Conservation (phyloP, 2,329 filamentous ascomycete genomes). For the Paradendryphiella salina region DNA sequence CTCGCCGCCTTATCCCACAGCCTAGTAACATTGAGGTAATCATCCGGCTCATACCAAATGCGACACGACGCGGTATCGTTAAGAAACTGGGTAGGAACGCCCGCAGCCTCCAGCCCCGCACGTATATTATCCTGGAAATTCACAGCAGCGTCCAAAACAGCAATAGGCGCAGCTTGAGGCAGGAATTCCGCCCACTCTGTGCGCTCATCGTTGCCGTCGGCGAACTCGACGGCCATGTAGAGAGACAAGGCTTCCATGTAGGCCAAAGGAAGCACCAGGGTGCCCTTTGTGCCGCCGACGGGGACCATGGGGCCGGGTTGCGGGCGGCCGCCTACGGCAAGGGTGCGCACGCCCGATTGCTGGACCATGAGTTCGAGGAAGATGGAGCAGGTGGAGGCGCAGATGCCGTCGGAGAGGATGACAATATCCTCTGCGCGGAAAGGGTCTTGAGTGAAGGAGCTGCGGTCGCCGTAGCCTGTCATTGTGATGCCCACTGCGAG, state of each 20-base stretch:
- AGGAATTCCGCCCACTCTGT: conserved; percentile 29
- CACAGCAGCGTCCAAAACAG: conserved; percentile 28
- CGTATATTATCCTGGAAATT: conserved; percentile 49
- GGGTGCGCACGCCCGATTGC: conserved; percentile 48
- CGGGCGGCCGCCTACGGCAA: conserved; percentile 51
- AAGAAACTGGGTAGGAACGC: conserved; percentile 61
- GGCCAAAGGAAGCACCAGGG: conserved; percentile 35
- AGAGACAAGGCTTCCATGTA: conserved; percentile 29
- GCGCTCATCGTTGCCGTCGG: conserved; percentile 12
- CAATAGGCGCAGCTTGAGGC: conserved; percentile 32
- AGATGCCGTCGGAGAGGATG: conserved; percentile 51
- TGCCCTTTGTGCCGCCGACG: conserved; percentile 53
- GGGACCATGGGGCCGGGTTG: conserved; percentile 48
- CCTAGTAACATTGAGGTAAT: conserved; percentile 56
- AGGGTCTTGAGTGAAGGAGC: conserved; percentile 37
- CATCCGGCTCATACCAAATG: conserved; percentile 61
- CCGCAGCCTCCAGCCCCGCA: conserved; percentile 34
- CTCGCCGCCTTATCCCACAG: conserved; percentile 54
- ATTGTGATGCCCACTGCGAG: conserved; percentile 35
- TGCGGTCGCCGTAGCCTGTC: conserved; percentile 35
- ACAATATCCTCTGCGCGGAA: conserved; percentile 48
- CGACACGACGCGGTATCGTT: conserved; percentile 65
- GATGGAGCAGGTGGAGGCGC: conserved; percentile 52
- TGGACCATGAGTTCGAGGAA: conserved; percentile 54
- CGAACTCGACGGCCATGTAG: conserved; percentile 29